Evolutionary conservation across 768 basidiomycete species (phyloP).

Genomic region (Mycena venus): DNA sequence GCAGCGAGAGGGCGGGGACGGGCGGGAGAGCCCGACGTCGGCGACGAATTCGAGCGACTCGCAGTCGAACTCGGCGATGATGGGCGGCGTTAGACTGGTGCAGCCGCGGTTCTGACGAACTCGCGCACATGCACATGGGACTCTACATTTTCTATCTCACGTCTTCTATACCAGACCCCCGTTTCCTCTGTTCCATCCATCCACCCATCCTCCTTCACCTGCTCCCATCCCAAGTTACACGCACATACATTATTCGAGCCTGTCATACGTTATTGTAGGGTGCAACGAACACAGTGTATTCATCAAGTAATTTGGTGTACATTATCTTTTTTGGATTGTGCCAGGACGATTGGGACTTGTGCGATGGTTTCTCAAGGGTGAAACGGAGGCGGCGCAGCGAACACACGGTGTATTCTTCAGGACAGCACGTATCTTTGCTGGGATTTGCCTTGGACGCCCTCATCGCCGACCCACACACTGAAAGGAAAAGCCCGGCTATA

Average conservation of each 20-base stretch:
- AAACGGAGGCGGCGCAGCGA: no score
- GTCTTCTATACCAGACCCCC: neutral
- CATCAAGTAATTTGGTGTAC: neutral
- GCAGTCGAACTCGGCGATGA: slow-evolving; percentile 19
- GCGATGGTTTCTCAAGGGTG: no score
- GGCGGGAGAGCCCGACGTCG: slow-evolving; percentile 41
- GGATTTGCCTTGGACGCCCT: neutral
- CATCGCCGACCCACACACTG: neutral
- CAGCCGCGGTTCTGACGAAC: slow-evolving; percentile 38
- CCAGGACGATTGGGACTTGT: no score
- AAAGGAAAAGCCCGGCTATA: slow-evolving; percentile 15
- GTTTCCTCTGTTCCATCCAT: no score
- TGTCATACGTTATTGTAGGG: neutral
- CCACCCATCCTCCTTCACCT: neutral
- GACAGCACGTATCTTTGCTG: no score
- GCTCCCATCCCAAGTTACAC: neutral
- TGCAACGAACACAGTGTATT: neutral
- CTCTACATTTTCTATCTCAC: neutral
- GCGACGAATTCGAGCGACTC: neutral
- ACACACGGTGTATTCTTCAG: no score
- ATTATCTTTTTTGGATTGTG: neutral
- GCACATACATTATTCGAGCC: neutral
- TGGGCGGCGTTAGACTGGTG: slow-evolving; percentile 57
- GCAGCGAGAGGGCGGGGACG: slow-evolving; percentile 48
- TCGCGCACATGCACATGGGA: neutral